Evolutionary conservation across 2,329 filamentous ascomycete genomes (phyloP).

Genomic region (Paraphaeosphaeria sporulosa): DNA sequence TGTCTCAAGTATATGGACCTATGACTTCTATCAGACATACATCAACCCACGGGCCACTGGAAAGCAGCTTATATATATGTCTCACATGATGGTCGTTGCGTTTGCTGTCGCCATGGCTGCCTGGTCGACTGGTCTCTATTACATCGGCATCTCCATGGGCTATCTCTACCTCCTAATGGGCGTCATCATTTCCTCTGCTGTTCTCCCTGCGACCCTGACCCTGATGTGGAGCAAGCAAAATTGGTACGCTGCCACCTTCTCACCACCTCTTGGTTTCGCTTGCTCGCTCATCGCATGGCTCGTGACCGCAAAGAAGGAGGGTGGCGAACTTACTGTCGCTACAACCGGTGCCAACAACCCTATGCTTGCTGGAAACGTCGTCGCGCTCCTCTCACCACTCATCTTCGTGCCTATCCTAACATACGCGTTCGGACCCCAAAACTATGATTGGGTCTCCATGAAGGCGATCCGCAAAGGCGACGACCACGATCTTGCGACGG

Average conservation of each 20-base stretch:
- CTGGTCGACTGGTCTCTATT: slow-evolving; percentile 75
- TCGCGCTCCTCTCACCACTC: slow-evolving; percentile 78
- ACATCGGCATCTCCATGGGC: slow-evolving; percentile 78
- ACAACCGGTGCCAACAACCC: slow-evolving; percentile 82
- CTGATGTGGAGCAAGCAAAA: slow-evolving; percentile 84
- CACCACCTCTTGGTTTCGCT: slow-evolving; percentile 72
- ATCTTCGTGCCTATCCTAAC: slow-evolving; percentile 81
- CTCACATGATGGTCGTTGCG: slow-evolving; percentile 73
- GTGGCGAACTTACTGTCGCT: slow-evolving; percentile 71
- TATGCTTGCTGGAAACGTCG: slow-evolving; percentile 88
- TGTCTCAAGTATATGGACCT: slow-evolving; percentile 86
- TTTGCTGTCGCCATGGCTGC: slow-evolving; percentile 81
- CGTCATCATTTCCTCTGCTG: slow-evolving; percentile 84
- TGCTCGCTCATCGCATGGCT: slow-evolving; percentile 79
- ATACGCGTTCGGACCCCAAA: slow-evolving; percentile 70
- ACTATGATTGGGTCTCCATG: slow-evolving; percentile 91
- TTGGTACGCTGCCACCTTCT: slow-evolving; percentile 73
- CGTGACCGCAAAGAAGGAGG: slow-evolving; percentile 75
- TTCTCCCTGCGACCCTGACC: slow-evolving; percentile 81
- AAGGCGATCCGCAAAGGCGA: slow-evolving; percentile 78
- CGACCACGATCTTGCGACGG: slow-evolving; percentile 73
- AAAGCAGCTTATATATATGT: slow-evolving; percentile 79
- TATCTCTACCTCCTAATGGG: slow-evolving; percentile 92
- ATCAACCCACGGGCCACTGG: slow-evolving; percentile 80
- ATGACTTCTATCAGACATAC: slow-evolving; percentile 88